A percentile compares a stretch with the other conserved stretches of the same genome.
These are phyloP conservation scores for Oryza meridionalis DNA, from an alignment of 176 grass and related monocot genomes.

Conservation along the genomic window DNA sequence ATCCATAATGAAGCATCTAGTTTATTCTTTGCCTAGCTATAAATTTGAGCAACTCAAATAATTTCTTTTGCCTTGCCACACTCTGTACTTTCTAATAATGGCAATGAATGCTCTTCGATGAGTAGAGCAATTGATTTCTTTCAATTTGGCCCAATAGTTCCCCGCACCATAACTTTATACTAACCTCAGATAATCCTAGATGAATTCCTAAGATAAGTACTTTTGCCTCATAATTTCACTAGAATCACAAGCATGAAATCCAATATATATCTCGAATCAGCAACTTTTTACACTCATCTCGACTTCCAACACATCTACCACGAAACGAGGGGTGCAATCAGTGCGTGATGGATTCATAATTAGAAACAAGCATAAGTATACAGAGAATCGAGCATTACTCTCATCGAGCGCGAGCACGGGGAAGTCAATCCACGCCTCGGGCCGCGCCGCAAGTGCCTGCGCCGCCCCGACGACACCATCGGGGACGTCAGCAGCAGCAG, in stretches of 20 bases:
- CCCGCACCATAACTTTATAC: background rate
- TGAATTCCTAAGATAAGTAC: background rate
- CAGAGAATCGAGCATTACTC: slow-evolving; percentile 17
- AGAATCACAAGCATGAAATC: background rate
- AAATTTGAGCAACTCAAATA: background rate
- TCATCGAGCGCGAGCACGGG: slow-evolving; percentile 64
- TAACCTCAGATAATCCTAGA: background rate
- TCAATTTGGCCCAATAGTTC: background rate
- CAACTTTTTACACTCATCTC: background rate
- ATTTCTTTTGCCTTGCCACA: background rate
- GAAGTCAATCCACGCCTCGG: slow-evolving; percentile 78
- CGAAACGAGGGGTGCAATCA: background rate
- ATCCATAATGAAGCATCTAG: slow-evolving; percentile 8
- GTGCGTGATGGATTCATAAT: background rate
- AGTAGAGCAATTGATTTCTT: background rate
- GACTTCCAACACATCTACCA: background rate
- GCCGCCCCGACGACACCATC: slow-evolving; percentile 53
- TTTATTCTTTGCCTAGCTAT: background rate
- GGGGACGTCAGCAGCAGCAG: slow-evolving; percentile 15
- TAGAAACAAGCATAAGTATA: background rate
- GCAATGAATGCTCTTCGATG: background rate
- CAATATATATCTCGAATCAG: background rate
- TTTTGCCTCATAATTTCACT: background rate
- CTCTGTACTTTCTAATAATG: slow-evolving; percentile 3
- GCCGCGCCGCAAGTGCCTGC: slow-evolving; percentile 49